These are phyloP conservation scores for Lophiostoma macrostomum DNA, from an alignment of 495 filamentous ascomycete genomes.

Conservation along the genomic window DNA sequence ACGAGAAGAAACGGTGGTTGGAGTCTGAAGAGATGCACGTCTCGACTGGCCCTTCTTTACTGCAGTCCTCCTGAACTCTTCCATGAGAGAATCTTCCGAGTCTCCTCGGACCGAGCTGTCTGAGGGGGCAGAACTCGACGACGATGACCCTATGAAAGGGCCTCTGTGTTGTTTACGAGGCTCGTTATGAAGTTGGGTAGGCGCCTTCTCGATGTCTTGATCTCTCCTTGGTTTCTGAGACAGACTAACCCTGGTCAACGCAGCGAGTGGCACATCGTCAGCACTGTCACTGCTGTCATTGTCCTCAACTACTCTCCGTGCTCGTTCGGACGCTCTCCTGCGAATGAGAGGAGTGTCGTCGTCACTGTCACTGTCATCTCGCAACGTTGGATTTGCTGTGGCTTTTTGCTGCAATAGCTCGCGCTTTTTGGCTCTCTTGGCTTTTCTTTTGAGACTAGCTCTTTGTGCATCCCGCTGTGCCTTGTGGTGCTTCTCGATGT, in stretches of 20 bases:
- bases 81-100: slow-evolving; percentile 7
- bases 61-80: slow-evolving; percentile 1
- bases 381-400: background rate
- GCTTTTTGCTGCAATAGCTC: slow-evolving; percentile 2
- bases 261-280: too few species aligned
- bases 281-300: too few species aligned
- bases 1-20: too few species aligned
- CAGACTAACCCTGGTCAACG: too few species aligned
- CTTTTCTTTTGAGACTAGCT: background rate
- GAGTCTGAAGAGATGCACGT: background rate
- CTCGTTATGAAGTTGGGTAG: too few species aligned
- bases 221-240: too few species aligned
- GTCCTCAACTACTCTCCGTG: too few species aligned
- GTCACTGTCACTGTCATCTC: background rate
- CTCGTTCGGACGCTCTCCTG: too few species aligned
- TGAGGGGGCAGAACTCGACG: too few species aligned
- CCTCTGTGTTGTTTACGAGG: background rate
- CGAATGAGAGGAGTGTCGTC: slow-evolving; percentile 9
- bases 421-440: slow-evolving; percentile 20
- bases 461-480: background rate
- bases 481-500: background rate
- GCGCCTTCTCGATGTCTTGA: too few species aligned
- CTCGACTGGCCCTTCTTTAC: background rate
- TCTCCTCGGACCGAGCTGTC: background rate
- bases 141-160: background rate